A percentile compares a stretch with the other conserved stretches of the same genome.
phyloP scores from a whole-genome alignment of 441 rosid genomes.

The Arabidopsis lyrata region DNA sequence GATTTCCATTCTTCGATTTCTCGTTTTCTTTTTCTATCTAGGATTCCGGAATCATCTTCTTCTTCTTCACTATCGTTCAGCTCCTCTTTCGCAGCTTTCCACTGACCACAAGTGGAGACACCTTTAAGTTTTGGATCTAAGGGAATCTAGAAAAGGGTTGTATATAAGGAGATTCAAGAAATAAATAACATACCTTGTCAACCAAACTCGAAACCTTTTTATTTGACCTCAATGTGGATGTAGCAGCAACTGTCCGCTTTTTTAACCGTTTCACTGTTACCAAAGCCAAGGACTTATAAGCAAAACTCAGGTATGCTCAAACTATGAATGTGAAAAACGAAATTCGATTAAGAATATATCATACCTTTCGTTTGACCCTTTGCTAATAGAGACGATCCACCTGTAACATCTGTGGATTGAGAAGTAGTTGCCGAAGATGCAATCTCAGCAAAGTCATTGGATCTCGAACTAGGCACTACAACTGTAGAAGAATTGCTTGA shows the following conservation, averaged over 20 bases:
- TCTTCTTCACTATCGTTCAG: slow-evolving; percentile 78
- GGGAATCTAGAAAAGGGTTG: slow-evolving; percentile 8
- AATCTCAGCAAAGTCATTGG: slow-evolving; percentile 43
- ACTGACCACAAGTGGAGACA: slow-evolving; percentile 51
- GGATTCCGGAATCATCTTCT: slow-evolving; percentile 65
- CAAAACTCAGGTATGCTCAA: slow-evolving; percentile 12
- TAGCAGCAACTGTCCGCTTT: slow-evolving; percentile 72
- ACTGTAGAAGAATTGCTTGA: slow-evolving; percentile 44
- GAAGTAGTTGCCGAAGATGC: slow-evolving; percentile 50
- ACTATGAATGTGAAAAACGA: slow-evolving; percentile 2
- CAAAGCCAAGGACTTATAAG: slow-evolving; percentile 31
- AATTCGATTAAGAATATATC: neutral
- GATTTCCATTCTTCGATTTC: slow-evolving; percentile 95
- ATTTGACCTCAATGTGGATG: slow-evolving; percentile 84
- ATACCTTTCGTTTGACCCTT: slow-evolving; percentile 85
- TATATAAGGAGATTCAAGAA: neutral
- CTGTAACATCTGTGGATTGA: slow-evolving; percentile 40
- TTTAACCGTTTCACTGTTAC: slow-evolving; percentile 68
- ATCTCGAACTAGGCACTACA: slow-evolving; percentile 45
- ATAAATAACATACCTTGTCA: slow-evolving; percentile 71
- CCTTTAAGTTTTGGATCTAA: slow-evolving; percentile 14
- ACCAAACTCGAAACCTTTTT: slow-evolving; percentile 95
- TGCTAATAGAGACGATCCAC: slow-evolving; percentile 49
- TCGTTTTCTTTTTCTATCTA: slow-evolving; percentile 80
- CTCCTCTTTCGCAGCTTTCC: slow-evolving; percentile 99